Evolutionary conservation across 176 grass and related monocot genomes (phyloP).

Genomic region (Eragrostis curvula): DNA sequence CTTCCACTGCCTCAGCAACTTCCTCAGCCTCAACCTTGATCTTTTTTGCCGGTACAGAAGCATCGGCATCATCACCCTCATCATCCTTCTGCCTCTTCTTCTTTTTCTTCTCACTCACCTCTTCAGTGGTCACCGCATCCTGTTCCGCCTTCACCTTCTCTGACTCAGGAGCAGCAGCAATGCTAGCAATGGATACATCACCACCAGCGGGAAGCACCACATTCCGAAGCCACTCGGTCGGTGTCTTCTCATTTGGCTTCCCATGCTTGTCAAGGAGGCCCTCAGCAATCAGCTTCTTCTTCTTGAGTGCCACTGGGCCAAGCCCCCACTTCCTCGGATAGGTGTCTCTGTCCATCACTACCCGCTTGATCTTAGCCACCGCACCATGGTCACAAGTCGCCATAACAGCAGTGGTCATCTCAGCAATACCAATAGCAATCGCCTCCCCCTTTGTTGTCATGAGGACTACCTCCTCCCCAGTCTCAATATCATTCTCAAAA

Average conservation of each 20-base stretch:
- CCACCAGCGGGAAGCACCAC: conserved; percentile 74
- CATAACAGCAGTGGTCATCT: conserved; percentile 96
- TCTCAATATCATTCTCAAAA: conserved; percentile 97
- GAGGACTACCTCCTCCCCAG: conserved; percentile 84
- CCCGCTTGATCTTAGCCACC: conserved; percentile 83
- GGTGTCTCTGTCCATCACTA: conserved; percentile 96
- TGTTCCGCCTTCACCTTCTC: conserved; percentile 55
- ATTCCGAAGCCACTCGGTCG: conserved; percentile 80
- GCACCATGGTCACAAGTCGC: conserved; percentile 90
- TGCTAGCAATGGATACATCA: conserved; percentile 71
- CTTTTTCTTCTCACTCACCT: no score
- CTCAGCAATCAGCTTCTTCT: conserved; percentile 83
- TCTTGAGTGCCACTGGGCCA: conserved; percentile 73
- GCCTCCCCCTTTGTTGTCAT: conserved; percentile 98
- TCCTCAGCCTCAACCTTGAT: no score
- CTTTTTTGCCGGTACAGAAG: no score
- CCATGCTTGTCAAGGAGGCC: conserved; percentile 88
- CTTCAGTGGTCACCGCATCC: not conserved
- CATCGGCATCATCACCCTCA: no score
- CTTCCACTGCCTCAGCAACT: no score
- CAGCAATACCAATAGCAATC: conserved; percentile 82
- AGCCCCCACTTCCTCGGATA: conserved; percentile 97
- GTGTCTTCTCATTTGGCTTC: conserved; percentile 88
- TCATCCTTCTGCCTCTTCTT: no score
- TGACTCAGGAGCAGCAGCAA: conserved; percentile 71